A percentile compares a stretch with the other conserved stretches of the same genome.
phyloP scores from a whole-genome alignment of 176 grass and related monocot genomes.

The Bonia amplexicaulis region DNA sequence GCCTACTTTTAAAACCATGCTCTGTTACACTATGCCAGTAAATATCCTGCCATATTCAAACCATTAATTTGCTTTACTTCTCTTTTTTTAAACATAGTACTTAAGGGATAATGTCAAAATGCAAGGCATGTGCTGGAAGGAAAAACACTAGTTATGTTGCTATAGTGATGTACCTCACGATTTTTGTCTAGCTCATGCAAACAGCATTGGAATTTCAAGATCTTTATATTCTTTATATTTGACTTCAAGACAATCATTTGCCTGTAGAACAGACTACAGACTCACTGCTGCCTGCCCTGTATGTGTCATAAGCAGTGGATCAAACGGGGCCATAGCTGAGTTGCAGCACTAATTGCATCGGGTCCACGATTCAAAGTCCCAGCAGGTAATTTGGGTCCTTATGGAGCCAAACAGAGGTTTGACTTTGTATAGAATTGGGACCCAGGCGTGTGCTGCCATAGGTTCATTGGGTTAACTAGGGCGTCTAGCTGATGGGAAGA shows the following conservation, averaged over 20 bases:
- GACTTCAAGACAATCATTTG: not conserved
- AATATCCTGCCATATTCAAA: not conserved
- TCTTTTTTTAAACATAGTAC: not conserved
- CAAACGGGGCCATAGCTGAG: slow-evolving; percentile 23
- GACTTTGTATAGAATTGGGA: slow-evolving; percentile 4
- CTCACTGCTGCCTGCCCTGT: not conserved
- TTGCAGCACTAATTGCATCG: slow-evolving; percentile 9
- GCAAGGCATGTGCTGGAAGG: not conserved
- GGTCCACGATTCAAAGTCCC: slow-evolving; percentile 18
- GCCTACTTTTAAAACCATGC: not conserved
- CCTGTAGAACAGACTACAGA: not conserved
- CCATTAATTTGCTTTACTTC: not conserved
- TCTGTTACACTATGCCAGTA: not conserved
- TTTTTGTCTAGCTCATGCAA: not conserved
- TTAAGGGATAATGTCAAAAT: not conserved
- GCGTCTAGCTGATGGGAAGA: not conserved
- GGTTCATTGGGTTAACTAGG: slow-evolving; percentile 27
- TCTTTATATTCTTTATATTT: not conserved
- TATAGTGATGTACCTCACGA: not conserved
- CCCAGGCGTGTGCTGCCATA: slow-evolving; percentile 39
- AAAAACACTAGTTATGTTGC: not conserved
- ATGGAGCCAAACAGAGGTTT: not conserved
- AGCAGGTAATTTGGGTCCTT: slow-evolving; percentile 8
- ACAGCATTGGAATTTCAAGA: not conserved
- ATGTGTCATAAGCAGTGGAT: slow-evolving; percentile 19